phyloP scores from a whole-genome alignment of 768 basidiomycete species.

The Mycena kentingensis region DNA sequence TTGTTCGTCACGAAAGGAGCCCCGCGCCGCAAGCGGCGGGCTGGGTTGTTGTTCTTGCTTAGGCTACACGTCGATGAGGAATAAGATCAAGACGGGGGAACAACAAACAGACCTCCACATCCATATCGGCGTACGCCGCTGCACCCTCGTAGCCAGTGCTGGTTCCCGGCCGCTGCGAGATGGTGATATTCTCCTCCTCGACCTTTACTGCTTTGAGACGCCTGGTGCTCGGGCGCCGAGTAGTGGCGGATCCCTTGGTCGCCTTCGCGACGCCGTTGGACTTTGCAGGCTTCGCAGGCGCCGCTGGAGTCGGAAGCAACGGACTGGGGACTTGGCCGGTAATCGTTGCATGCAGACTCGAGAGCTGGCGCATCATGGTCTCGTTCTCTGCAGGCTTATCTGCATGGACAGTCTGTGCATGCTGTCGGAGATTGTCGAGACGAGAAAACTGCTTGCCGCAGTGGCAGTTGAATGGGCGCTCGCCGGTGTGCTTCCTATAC shows the following conservation, averaged over 20 bases:
- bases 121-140: conserved; percentile 6
- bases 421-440: conserved; percentile 95
- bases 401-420: conserved; percentile 96
- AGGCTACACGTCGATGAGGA: not conserved
- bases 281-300: not conserved
- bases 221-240: not conserved
- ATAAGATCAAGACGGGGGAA: not conserved
- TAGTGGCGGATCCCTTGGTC: not conserved
- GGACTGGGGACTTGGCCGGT: conserved; percentile 35
- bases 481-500: conserved; percentile 93
- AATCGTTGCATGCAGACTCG: conserved; percentile 81
- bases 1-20: conserved; percentile 16
- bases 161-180: conserved; percentile 62
- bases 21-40: conserved; percentile 11
- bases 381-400: conserved; percentile 90
- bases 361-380: conserved; percentile 88
- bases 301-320: not conserved
- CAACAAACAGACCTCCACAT: conserved; percentile 3
- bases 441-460: conserved; percentile 95
- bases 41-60: conserved; percentile 8
- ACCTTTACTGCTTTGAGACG: conserved; percentile 1
- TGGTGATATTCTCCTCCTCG: not conserved
- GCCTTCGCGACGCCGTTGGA: not conserved
- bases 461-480: conserved; percentile 94
- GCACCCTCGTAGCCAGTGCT: conserved; percentile 70